Evolutionary conservation across 176 grass and related monocot species (phyloP).

Genomic region (Zizania latifolia): DNA sequence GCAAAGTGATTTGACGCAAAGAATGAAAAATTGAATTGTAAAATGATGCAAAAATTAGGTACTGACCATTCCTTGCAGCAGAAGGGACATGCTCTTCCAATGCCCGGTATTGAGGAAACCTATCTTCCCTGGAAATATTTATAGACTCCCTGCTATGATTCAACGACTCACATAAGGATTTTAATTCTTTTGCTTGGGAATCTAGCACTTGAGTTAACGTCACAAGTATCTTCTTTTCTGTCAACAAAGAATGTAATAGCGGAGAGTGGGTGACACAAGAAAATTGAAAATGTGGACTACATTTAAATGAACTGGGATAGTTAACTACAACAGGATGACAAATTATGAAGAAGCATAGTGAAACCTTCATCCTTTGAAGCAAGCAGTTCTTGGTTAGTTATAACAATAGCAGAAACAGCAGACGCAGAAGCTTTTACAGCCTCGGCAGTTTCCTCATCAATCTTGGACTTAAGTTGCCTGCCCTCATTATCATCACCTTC

Average conservation of each 20-base stretch:
- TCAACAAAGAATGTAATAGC: background rate
- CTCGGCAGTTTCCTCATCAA: slow-evolving; percentile 58
- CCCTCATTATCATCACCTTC: slow-evolving; percentile 46
- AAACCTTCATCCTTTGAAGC: slow-evolving; percentile 78
- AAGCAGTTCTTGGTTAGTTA: slow-evolving; percentile 67
- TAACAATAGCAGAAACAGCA: slow-evolving; percentile 63
- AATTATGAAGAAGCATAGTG: background rate
- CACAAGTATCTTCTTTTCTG: slow-evolving; percentile 86
- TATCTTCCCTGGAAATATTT: slow-evolving; percentile 53
- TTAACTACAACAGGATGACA: background rate
- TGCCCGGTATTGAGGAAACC: slow-evolving; percentile 49
- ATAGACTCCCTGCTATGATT: slow-evolving; percentile 50
- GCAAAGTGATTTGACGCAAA: background rate
- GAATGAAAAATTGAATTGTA: background rate
- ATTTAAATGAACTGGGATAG: background rate
- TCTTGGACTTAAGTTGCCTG: slow-evolving; percentile 25
- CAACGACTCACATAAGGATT: slow-evolving; percentile 63
- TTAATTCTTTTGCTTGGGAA: slow-evolving; percentile 83
- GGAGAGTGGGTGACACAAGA: background rate
- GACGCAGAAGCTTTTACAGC: slow-evolving; percentile 63
- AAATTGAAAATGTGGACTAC: background rate
- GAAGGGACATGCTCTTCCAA: slow-evolving; percentile 49
- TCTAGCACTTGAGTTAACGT: slow-evolving; percentile 69
- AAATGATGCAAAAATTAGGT: background rate
- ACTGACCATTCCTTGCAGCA: slow-evolving; percentile 73